Base-by-base conservation (phyloP, 2,329 filamentous ascomycete genomes). In the Eutypa lata region DNA sequence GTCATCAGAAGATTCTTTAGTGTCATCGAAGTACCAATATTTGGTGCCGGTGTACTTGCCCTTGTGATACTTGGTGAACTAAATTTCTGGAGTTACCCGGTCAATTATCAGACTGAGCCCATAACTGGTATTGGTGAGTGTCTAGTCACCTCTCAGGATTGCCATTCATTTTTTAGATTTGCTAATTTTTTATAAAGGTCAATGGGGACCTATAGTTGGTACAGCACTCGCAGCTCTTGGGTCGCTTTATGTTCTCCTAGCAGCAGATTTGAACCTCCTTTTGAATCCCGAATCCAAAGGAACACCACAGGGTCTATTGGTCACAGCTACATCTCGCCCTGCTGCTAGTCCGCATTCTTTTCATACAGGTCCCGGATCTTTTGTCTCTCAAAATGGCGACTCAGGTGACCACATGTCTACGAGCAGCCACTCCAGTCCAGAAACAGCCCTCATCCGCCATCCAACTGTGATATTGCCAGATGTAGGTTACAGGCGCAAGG, bases 51-150 rank as follows among this genome's bases (percentile, higher is more conserved):
- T 1, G 79, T 86, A 0, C 53, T 87, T 1, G 77, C 80, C 1
- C 81, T 88, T 5, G 69, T 88, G 3, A 71, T 84, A 3, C 66
- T 84, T 1, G 86, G 86, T 0, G 86, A 88, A 66, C 73, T 74
- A 31, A 88, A 89, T 58, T 83, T 88, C 57, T 87, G 76, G 58
- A 87, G 81, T 47, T 19, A 51, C 0, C 81, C 79, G 51, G 72
- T 88, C 3, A 59, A 57, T 0, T 85, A 81, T 53, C 75, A 85
- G 55, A 87, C 81, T 0, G 86, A 89, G 55, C 82, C 83, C 0
- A 81, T 88, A 49, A 72, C 73, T 5, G 84, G 79, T 55, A 75
- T 88, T 47, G 83, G 82, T 83, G 68, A 58, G 76, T 68, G 4
- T 16, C 3, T 8, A 33, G 35, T 14, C 19, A 7, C 19, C 38